phyloP scores from a whole-genome alignment of 169 alveolate genomes.

The Plasmodium sp. region DNA sequence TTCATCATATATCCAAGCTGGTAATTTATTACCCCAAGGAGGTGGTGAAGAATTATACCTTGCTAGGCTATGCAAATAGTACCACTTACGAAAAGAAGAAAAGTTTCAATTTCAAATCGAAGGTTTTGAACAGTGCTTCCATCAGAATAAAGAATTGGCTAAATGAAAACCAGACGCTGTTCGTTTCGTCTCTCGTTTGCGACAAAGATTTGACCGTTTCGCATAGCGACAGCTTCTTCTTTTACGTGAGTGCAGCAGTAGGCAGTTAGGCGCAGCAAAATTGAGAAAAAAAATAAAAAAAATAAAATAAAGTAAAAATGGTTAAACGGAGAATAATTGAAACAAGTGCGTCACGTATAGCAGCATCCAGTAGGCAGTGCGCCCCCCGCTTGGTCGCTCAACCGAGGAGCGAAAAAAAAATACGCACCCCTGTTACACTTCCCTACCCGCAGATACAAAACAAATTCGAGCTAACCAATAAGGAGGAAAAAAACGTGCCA shows the following conservation, averaged over 20 bases:
- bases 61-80: slow-evolving; percentile 60
- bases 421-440: background rate
- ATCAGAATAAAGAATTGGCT: slow-evolving; percentile 54
- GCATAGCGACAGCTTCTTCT: slow-evolving; percentile 12
- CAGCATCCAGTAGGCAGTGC: background rate
- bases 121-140: slow-evolving; percentile 39
- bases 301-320: background rate
- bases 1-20: slow-evolving; percentile 61
- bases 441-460: slow-evolving; percentile 11
- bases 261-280: background rate
- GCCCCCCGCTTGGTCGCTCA: background rate
- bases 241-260: slow-evolving; percentile 39
- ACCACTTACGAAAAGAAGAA: slow-evolving; percentile 28
- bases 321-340: background rate
- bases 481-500: slow-evolving; percentile 35
- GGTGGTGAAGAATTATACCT: slow-evolving; percentile 26
- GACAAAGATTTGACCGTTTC: slow-evolving; percentile 13
- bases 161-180: slow-evolving; percentile 42
- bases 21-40: slow-evolving; percentile 51
- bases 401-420: background rate
- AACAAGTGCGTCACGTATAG: background rate
- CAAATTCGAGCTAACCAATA: background rate
- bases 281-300: background rate
- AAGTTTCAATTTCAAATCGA: slow-evolving; percentile 38
- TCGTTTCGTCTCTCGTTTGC: slow-evolving; percentile 2